Base-by-base conservation (phyloP, 108 stramenopile species). In the Asterionellopsis glacialis region DNA sequence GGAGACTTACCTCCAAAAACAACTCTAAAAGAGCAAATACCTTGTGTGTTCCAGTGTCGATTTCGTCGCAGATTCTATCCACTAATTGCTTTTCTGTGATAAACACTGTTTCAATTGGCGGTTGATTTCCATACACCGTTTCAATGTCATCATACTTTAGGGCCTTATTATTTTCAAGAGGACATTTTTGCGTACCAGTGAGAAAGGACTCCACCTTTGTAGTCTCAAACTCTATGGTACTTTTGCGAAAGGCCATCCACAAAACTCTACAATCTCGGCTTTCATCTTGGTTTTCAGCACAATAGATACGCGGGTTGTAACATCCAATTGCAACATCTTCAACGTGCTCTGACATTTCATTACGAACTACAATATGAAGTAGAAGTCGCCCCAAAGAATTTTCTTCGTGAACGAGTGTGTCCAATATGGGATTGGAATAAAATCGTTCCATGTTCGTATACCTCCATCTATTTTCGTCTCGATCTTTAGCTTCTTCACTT, bases 191-290 rank as follows among this genome's bases (percentile, higher is more conserved):
- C 59, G 33, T 40, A 11, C 65, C 64, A 38, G 61, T 56, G 42
- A 91, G 56, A 41, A 82, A 70, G 15, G 58, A 54, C 45, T 93
- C 91, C 7, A 93, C 60, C 7, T 71, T 75, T 0, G 81, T 66
- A 27, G 70, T 81, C 19, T 65, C 27, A 42, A 69, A 52, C 21
- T 64, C 45, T 1, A 55, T 59, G 0, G 62, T 64, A 4, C 73
- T 61, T 11, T 59, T 57, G 24, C 88, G 74, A 11, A 85, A 62
- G n/a, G 83, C 84, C 80, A 90, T 78, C 88, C 88, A 93, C 22
- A 93, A 61, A 51, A 83, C 80, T 14, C 91, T 71, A 24, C 81
- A 80, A 40, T 71, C 75, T 33, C 2, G 2, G 2, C 7, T 7
- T 48, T 93, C 84, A 14, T 65, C 26, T n/a, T 54, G 44, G 1